Base-by-base conservation (phyloP, 495 filamentous ascomycete species). In the Tricharina praecox region DNA sequence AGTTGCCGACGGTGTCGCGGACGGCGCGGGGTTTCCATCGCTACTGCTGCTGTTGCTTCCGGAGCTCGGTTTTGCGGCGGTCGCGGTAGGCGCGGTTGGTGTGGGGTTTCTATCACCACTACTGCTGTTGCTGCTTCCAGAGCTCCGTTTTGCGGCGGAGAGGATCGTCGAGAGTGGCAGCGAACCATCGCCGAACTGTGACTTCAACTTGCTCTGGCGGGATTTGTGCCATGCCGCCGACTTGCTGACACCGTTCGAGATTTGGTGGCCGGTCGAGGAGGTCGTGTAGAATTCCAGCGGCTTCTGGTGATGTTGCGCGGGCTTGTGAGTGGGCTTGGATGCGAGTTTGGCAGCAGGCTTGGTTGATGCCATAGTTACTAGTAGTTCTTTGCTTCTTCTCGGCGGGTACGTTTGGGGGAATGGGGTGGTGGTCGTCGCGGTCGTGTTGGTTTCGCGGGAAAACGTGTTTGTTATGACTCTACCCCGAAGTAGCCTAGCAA, bases 231-330 rank as follows among this genome's bases (percentile, higher is more conserved):
- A 60, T 25, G 50, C 30, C n/a, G 43, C 38, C 13, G 57, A 47
- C 13, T 60, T 60, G 0, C 53, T 50, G 28, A 60, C 44, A 1
- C 57, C 57, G 10, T 50, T 45, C 3, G 53, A 46, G 10, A 60
- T 56, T 43, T 60, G 57, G 40, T 60, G 57, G 3, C 57, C 57
- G 1, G 56, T 60, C 4, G 56, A 60, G 13, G 56, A 50, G 25
- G 49, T 53, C 25, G 49, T 60, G 39, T 60, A 60, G 23, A 47
- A 38, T 18, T 58, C 56, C 9, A 52, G 36, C 13, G 26, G 36
- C 16, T 42, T 26, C 7, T 55, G 56, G 20, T 47, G 52, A n/a
- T n/a, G n/a, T n/a, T n/a, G n/a, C n/a, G n/a, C n/a, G 26, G 23
- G 37, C 32, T 38, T 48, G 21, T 24, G 43, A n/a, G 25, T 10